Percentiles rank a stretch among this genome's conserved stretches.
Conservation (phyloP, 176 grass and related monocot species). For the Oryza australiensis region DNA sequence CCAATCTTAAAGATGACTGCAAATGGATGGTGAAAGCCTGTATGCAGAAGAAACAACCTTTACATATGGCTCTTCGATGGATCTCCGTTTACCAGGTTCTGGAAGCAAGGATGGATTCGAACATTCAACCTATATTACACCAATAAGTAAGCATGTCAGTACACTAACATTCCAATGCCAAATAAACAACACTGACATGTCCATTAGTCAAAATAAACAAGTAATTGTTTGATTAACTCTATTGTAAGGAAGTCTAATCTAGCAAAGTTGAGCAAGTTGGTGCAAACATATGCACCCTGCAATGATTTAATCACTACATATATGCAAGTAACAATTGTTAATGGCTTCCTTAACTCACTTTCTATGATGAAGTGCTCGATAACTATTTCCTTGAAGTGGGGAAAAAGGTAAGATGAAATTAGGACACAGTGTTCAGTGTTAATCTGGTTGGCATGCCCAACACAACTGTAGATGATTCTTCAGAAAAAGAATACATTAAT, state of each 20-base stretch:
- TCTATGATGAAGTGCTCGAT: not conserved
- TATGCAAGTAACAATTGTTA: constrained; percentile 6
- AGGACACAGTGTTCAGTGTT: not conserved
- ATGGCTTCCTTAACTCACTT: not conserved
- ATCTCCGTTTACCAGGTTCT: constrained; percentile 76
- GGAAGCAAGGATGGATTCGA: constrained; percentile 97
- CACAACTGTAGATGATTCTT: not conserved
- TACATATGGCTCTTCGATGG: constrained; percentile 94
- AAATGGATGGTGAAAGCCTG: constrained; percentile 22
- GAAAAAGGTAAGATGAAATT: not conserved
- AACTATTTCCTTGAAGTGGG: not conserved
- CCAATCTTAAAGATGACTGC: constrained; percentile 17
- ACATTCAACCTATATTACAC: constrained; percentile 73
- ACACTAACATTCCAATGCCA: constrained; percentile 8
- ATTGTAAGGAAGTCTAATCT: not conserved
- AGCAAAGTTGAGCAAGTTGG: not conserved
- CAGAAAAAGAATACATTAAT: not conserved
- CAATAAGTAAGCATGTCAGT: constrained; percentile 30
- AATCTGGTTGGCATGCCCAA: not conserved
- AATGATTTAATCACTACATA: not conserved
- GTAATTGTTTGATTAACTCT: not conserved
- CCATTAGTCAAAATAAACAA: constrained; percentile 22
- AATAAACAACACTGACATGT: constrained; percentile 35
- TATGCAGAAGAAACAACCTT: constrained; percentile 59
- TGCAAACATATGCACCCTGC: constrained; percentile 6